Percentiles rank a stretch among this genome's conserved stretches.
Conservation (phyloP, 139 green algal genomes). For the Coccomyxa sp. region DNA sequence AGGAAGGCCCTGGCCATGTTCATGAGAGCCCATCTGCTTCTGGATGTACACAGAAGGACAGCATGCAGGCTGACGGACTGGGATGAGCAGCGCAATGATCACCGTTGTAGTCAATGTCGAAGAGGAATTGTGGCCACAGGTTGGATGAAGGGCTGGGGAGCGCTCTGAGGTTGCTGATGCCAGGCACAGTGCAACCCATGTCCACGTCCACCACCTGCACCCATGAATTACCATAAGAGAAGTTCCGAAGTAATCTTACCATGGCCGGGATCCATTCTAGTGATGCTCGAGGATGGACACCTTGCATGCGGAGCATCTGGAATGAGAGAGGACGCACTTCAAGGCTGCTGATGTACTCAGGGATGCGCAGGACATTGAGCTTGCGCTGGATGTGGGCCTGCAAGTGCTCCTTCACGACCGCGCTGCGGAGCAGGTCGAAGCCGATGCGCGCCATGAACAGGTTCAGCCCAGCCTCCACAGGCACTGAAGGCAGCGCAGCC, state of each 20-base stretch:
- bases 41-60: not conserved
- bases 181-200: constrained; percentile 30
- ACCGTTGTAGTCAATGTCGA: constrained; percentile 48
- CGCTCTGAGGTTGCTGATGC: constrained; percentile 26
- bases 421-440: constrained; percentile 47
- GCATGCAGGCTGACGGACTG: too few species aligned
- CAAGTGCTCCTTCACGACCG: constrained; percentile 26
- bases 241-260: not conserved
- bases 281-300: not conserved
- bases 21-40: not conserved
- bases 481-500: not conserved
- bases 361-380: constrained; percentile 35
- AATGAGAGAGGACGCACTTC: not conserved
- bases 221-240: not conserved
- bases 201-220: constrained; percentile 35
- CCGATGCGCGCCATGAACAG: constrained; percentile 27
- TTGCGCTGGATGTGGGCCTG: constrained; percentile 32
- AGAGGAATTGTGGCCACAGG: constrained; percentile 45
- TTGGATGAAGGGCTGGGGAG: constrained; percentile 26
- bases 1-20: too few species aligned
- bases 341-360: constrained; percentile 36
- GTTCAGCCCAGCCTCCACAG: constrained; percentile 37
- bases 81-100: not conserved
- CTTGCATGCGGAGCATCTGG: too few species aligned
- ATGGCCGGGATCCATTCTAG: not conserved